Conservation (phyloP, 345 rosid species). For the Isatis tinctoria region DNA sequence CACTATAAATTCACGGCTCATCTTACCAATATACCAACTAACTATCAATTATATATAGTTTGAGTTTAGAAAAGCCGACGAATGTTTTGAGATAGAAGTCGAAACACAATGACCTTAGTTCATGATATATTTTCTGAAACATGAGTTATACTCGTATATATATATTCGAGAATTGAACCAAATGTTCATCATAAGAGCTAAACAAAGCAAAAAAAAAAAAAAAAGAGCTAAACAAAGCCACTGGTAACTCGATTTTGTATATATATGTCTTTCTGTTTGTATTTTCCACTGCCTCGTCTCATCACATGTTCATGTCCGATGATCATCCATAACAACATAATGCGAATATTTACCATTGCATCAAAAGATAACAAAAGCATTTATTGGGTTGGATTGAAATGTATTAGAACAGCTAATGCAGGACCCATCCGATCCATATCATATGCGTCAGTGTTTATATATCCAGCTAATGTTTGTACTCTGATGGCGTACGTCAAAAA, state of each 20-base stretch:
- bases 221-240: no score
- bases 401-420: constrained; percentile 22
- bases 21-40: no score
- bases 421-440: constrained; percentile 14
- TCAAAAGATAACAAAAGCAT: not conserved
- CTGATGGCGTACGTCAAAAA: constrained; percentile 16
- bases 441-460: constrained; percentile 6
- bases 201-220: no score
- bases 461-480: constrained; percentile 28
- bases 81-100: not conserved
- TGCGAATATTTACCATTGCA: not conserved
- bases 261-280: not conserved
- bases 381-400: not conserved
- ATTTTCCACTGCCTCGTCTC: not conserved
- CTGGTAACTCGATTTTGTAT: not conserved
- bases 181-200: not conserved
- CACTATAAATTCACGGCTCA: not conserved
- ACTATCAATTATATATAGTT: not conserved
- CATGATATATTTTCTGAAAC: not conserved
- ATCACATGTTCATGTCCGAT: not conserved
- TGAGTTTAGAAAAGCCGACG: not conserved
- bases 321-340: not conserved
- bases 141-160: not conserved
- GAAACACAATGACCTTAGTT: not conserved
- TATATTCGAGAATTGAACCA: not conserved